These are phyloP conservation scores for Tulasnella calospora DNA, from an alignment of 768 basidiomycete genomes.

Conservation along the genomic window DNA sequence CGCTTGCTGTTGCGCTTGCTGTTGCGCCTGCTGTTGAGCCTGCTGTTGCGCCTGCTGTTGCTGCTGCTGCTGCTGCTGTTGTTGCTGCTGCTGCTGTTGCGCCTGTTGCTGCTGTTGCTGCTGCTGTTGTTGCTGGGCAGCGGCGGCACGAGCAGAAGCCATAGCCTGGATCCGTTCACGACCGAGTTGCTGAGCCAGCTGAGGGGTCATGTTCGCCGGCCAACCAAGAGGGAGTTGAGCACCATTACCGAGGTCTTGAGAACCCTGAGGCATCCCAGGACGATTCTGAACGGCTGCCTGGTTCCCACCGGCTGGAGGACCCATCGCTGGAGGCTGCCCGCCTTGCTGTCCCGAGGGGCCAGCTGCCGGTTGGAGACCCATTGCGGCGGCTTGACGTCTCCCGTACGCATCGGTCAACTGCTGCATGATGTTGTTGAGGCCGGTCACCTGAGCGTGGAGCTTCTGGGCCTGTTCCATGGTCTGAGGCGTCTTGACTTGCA, in stretches of 20 bases:
- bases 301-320: neutral
- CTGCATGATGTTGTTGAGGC: neutral
- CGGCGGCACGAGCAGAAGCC: neutral
- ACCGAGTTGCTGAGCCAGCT: constrained; percentile 12
- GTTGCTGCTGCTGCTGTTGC: constrained; percentile 12
- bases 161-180: neutral
- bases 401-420: neutral
- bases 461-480: neutral
- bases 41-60: constrained; percentile 10
- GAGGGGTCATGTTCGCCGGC: neutral
- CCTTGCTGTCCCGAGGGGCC: neutral
- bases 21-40: neutral
- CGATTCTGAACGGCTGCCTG: neutral
- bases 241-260: neutral
- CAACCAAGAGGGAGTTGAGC: neutral
- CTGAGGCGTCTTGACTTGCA: neutral
- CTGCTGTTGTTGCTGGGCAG: neutral
- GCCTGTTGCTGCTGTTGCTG: neutral
- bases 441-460: neutral
- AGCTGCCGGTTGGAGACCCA: neutral
- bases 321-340: neutral
- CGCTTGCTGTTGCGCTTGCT: neutral
- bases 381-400: neutral
- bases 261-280: neutral
- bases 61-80: neutral